Evolutionary conservation across 78 protist genomes (phyloP).

Genomic region (Neovahlkampfia damariscottae): DNA sequence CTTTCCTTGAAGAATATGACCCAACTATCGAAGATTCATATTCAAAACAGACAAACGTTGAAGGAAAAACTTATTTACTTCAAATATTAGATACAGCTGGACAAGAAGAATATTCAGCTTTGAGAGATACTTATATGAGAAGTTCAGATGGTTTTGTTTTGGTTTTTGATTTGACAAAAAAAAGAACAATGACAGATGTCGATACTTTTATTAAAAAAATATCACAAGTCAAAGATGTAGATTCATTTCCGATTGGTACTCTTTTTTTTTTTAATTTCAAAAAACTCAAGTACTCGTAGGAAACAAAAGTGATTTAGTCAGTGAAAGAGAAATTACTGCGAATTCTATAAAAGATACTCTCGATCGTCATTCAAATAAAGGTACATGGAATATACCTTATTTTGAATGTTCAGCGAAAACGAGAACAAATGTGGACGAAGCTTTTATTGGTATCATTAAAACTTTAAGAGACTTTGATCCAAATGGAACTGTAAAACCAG

Average conservation of each 20-base stretch:
- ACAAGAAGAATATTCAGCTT: conserved; percentile 8
- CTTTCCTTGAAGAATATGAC: conserved; percentile 71
- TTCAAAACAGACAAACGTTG: conserved; percentile 65
- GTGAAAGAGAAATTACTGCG: conserved; percentile 65
- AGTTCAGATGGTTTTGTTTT: conserved; percentile 40
- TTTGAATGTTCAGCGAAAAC: conserved; percentile 98
- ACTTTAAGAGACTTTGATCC: too few relatives aligned
- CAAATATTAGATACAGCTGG: conserved; percentile 14
- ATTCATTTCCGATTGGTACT: conserved; percentile 24
- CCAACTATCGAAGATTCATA: conserved; percentile 94
- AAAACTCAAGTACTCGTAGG: conserved; percentile 93
- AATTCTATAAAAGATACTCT: conserved; percentile 77
- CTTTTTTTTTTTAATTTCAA: too few relatives aligned
- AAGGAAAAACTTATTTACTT: background rate
- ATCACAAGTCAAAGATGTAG: conserved; percentile 57
- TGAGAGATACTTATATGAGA: conserved; percentile 50
- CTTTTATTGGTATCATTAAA: conserved; percentile 82
- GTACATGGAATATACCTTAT: conserved; percentile 87
- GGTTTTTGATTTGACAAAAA: too few relatives aligned
- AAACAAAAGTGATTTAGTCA: conserved; percentile 91
- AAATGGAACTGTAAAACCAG: too few relatives aligned
- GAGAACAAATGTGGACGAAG: conserved; percentile 94
- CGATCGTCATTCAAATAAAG: too few relatives aligned
- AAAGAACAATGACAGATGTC: too few relatives aligned
- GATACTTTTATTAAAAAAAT: too few relatives aligned